phyloP scores from a whole-genome alignment of 2,329 filamentous ascomycete species.

The Alternaria ethzedia region DNA sequence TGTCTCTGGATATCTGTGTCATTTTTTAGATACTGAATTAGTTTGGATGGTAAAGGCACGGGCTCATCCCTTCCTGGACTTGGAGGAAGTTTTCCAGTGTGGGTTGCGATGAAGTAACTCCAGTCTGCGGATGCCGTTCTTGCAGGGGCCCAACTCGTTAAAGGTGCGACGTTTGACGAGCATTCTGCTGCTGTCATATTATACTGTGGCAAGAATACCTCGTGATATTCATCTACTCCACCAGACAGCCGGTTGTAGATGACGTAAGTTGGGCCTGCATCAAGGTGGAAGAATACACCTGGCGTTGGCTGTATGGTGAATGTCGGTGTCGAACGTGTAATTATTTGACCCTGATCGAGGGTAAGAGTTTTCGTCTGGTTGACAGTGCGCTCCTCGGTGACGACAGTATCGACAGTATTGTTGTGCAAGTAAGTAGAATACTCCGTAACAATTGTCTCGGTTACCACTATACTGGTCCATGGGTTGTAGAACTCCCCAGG shows the following conservation, averaged over 20 bases:
- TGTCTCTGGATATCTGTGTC: slow-evolving; percentile 22
- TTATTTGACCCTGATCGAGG: slow-evolving; percentile 13
- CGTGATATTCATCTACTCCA: slow-evolving; percentile 20
- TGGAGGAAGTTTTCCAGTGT: slow-evolving; percentile 10
- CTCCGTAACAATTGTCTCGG: slow-evolving; percentile 33
- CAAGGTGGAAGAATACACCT: slow-evolving; percentile 19
- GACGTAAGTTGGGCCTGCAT: slow-evolving; percentile 40
- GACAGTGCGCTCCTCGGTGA: slow-evolving; percentile 29
- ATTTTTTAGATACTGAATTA: slow-evolving; percentile 32
- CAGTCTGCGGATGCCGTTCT: slow-evolving; percentile 26
- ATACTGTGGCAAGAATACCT: not conserved
- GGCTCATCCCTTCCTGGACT: not conserved
- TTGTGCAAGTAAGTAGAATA: slow-evolving; percentile 35
- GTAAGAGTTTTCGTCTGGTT: slow-evolving; percentile 36
- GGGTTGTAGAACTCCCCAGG: slow-evolving; percentile 1
- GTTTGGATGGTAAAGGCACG: slow-evolving; percentile 26
- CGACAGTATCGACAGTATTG: slow-evolving; percentile 32
- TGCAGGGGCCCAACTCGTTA: slow-evolving; percentile 28
- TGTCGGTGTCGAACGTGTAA: slow-evolving; percentile 28
- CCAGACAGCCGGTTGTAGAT: slow-evolving; percentile 37
- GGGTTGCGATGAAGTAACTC: slow-evolving; percentile 35
- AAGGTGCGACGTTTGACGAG: slow-evolving; percentile 9
- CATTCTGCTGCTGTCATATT: slow-evolving; percentile 7
- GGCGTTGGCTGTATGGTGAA: slow-evolving; percentile 30
- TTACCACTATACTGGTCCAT: slow-evolving; percentile 33